Evolutionary conservation across 352 stramenopile species (phyloP).

Genomic region (Pythium utonaiense): DNA sequence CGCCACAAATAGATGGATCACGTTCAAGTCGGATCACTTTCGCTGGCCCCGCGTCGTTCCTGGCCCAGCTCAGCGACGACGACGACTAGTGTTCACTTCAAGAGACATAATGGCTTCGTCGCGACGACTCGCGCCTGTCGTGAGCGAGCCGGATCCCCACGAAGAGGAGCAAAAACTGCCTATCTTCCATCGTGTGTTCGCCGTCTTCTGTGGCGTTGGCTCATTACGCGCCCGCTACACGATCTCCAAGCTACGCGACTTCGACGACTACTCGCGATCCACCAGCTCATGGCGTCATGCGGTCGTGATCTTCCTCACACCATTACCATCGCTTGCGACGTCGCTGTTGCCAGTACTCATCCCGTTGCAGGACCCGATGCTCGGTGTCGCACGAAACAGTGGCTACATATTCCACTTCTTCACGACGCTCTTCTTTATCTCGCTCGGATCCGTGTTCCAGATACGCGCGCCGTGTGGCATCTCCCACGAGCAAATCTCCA

Average conservation of each 20-base stretch:
- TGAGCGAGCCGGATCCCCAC: too few relatives aligned
- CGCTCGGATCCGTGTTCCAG: neutral
- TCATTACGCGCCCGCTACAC: neutral
- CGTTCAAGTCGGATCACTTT: too few relatives aligned
- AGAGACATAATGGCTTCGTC: neutral
- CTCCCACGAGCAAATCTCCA: neutral
- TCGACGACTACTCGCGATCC: neutral
- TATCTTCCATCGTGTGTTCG: neutral
- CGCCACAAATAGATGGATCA: too few relatives aligned
- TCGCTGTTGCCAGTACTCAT: conserved; percentile 1
- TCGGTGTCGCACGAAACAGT: neutral
- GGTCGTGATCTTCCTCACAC: neutral
- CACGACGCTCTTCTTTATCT: neutral
- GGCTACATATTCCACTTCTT: neutral
- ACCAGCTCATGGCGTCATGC: conserved; percentile 1
- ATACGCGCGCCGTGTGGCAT: neutral
- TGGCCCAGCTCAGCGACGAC: too few relatives aligned
- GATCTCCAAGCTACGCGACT: neutral
- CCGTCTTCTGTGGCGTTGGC: neutral
- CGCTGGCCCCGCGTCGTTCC: too few relatives aligned
- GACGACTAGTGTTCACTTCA: too few relatives aligned
- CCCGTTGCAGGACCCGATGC: conserved; percentile 2
- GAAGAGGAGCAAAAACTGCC: neutral
- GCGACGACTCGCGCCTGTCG: neutral
- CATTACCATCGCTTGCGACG: neutral